Conservation (phyloP, 352 stramenopile genomes). For the Lagenidium giganteum region DNA sequence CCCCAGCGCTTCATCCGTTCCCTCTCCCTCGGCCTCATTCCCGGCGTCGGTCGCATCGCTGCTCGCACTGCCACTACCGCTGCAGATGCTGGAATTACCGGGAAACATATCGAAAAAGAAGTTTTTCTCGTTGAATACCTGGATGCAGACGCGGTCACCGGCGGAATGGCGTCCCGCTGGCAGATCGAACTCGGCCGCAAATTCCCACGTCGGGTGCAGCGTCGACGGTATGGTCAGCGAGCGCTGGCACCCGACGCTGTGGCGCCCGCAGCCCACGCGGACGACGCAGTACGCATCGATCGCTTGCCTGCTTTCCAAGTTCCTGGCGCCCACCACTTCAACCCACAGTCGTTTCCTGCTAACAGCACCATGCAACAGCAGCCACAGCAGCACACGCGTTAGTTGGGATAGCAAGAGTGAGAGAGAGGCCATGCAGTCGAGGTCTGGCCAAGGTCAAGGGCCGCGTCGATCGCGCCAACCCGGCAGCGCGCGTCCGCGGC, state of each 20-base stretch:
- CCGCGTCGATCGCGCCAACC: no score
- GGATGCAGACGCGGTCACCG: slow-evolving; percentile 20
- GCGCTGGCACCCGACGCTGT: neutral
- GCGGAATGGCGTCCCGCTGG: slow-evolving; percentile 2
- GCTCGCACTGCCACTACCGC: neutral
- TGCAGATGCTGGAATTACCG: neutral
- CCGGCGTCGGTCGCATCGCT: slow-evolving; percentile 2
- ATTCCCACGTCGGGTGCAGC: slow-evolving; percentile 31
- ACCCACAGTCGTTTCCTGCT: slow-evolving; percentile 45
- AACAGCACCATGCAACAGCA: slow-evolving; percentile 11
- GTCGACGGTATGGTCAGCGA: slow-evolving; percentile 27
- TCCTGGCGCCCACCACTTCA: slow-evolving; percentile 63
- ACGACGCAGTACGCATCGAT: slow-evolving; percentile 72
- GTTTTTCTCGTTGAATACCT: slow-evolving; percentile 69
- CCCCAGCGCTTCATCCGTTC: slow-evolving; percentile 41
- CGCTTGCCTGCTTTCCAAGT: slow-evolving; percentile 52
- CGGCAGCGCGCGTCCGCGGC: neutral
- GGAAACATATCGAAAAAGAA: slow-evolving; percentile 88
- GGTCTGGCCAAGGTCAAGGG: no score
- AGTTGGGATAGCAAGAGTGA: no score
- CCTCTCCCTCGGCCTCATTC: neutral
- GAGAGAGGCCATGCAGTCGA: no score
- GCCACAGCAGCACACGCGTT: neutral
- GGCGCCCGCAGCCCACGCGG: slow-evolving; percentile 2
- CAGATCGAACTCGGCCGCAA: slow-evolving; percentile 35